A percentile compares a stretch with the other conserved stretches of the same genome.
These are phyloP conservation scores for Populus hybrid DNA, from an alignment of 441 rosid genomes.

Conservation along the genomic window DNA sequence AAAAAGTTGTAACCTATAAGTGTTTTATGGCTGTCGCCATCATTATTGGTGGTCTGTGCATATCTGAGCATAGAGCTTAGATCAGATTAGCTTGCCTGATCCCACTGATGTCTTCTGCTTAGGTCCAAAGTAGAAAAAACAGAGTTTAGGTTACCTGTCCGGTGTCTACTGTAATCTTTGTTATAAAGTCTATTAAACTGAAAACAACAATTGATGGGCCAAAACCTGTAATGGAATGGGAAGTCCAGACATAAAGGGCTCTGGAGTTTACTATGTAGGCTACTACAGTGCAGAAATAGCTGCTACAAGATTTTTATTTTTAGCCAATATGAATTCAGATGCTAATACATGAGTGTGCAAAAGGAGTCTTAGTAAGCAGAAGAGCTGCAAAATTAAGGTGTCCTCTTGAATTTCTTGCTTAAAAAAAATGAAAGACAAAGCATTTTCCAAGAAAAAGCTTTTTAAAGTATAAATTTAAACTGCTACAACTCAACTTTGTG, in stretches of 20 bases:
- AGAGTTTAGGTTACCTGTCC: neutral
- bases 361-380: neutral
- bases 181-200: neutral
- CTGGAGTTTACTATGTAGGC: neutral
- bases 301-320: no score
- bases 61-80: neutral
- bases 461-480: neutral
- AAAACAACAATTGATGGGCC: neutral
- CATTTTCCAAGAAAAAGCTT: neutral
- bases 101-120: slow-evolving; percentile 1
- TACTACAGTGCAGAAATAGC: no score
- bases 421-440: neutral
- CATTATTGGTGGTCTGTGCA: slow-evolving; percentile 8
- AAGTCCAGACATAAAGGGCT: neutral
- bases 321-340: neutral
- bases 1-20: slow-evolving; percentile 7
- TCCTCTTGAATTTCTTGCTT: neutral
- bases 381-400: neutral
- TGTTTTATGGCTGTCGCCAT: slow-evolving; percentile 1
- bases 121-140: neutral
- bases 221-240: neutral
- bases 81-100: slow-evolving; percentile 13
- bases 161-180: no score
- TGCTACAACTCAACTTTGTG: neutral
- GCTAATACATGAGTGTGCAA: neutral